Evolutionary conservation across 2,329 filamentous ascomycete genomes (phyloP).

Genomic region (Sporothrix dimorphospora): DNA sequence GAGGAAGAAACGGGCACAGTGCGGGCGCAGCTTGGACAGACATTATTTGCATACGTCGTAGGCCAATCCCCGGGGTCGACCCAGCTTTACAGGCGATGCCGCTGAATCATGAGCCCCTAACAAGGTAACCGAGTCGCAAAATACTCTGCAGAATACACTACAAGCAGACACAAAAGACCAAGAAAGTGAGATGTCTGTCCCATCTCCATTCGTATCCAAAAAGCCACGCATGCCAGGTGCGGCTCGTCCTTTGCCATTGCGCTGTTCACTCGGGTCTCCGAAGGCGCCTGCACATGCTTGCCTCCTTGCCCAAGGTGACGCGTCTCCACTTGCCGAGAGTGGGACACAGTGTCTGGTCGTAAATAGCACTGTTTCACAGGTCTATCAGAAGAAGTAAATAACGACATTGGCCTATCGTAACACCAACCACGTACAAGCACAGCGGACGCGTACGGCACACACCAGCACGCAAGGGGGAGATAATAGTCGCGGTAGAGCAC

Average conservation of each 20-base stretch:
- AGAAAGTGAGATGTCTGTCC: too few species aligned
- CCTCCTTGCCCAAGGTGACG: neutral
- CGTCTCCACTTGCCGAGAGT: neutral
- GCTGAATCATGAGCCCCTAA: neutral
- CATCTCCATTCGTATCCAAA: neutral
- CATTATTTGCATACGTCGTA: too few species aligned
- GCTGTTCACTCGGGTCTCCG: neutral
- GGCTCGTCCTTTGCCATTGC: neutral
- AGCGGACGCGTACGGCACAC: neutral
- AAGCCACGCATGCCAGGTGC: neutral
- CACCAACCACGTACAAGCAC: neutral
- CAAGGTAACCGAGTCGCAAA: neutral
- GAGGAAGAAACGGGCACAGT: neutral
- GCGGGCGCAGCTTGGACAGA: neutral
- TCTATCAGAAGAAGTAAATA: conserved; percentile 7
- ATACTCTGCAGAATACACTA: neutral
- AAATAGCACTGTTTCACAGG: neutral
- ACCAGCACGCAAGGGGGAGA: neutral
- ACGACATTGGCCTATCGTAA: neutral
- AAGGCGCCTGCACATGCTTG: neutral
- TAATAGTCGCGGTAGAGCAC: neutral
- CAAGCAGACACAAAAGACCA: too few species aligned
- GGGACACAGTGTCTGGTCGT: neutral
- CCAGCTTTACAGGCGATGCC: neutral
- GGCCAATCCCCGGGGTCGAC: neutral